These are phyloP conservation scores for Ilyonectria mors-panacis DNA, from an alignment of 2,329 filamentous ascomycete genomes.

Conservation along the genomic window DNA sequence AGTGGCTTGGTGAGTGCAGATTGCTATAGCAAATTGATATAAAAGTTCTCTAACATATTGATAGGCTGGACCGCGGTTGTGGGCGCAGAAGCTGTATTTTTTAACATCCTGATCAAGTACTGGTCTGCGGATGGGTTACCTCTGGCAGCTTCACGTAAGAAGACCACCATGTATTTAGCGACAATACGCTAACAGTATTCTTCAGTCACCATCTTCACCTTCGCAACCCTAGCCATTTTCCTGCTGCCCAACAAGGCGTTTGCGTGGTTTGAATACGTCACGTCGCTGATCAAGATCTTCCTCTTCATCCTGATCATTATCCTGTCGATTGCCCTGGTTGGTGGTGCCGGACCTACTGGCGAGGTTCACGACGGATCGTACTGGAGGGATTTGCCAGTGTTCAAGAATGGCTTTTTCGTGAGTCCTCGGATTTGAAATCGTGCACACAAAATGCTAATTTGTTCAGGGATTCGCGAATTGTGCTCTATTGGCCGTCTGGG, in stretches of 20 bases:
- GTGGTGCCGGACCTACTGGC: slow-evolving; percentile 18
- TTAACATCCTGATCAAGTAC: slow-evolving; percentile 23
- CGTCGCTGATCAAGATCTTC: slow-evolving; percentile 24
- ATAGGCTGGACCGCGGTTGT: slow-evolving; percentile 27
- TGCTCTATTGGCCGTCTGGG: slow-evolving; percentile 40
- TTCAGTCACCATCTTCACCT: slow-evolving; percentile 21
- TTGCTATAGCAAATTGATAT: background rate
- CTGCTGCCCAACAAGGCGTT: slow-evolving; percentile 22
- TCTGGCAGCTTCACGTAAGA: slow-evolving; percentile 19
- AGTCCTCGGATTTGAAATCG: background rate
- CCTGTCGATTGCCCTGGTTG: slow-evolving; percentile 19
- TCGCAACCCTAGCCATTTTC: slow-evolving; percentile 15
- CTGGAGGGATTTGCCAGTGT: slow-evolving; percentile 13
- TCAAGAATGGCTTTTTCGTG: slow-evolving; percentile 24
- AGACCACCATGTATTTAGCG: background rate
- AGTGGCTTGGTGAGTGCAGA: slow-evolving; percentile 23
- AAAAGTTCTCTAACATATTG: background rate
- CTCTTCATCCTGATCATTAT: slow-evolving; percentile 26
- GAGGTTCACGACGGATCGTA: slow-evolving; percentile 18
- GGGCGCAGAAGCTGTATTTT: slow-evolving; percentile 26
- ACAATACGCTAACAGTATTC: background rate
- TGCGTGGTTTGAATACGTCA: slow-evolving; percentile 24
- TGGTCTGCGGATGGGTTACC: slow-evolving; percentile 16
- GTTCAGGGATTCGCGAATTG: slow-evolving; percentile 39
- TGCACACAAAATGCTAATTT: background rate